Evolutionary conservation across 2,329 filamentous ascomycete species (phyloP).

Genomic region (Verticillium isaacii): DNA sequence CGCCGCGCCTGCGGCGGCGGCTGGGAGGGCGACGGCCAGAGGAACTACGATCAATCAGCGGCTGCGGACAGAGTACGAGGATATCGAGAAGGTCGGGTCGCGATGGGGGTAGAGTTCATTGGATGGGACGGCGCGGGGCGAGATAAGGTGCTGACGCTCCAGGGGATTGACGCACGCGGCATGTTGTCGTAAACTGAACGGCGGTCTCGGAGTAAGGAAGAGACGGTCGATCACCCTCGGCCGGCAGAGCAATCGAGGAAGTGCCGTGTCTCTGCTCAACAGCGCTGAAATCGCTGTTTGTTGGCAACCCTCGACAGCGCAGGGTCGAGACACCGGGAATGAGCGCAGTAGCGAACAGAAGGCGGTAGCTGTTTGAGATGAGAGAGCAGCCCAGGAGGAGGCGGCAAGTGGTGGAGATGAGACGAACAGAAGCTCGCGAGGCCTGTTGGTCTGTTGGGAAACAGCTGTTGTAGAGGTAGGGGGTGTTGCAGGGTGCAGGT

Average conservation of each 20-base stretch:
- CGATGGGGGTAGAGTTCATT: not conserved
- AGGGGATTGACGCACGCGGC: not conserved
- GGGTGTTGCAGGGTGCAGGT: not conserved
- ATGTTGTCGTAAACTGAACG: not conserved
- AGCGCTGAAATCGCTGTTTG: not conserved
- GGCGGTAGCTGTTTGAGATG: not conserved
- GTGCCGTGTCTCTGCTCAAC: not conserved
- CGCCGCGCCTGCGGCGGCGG: conserved; percentile 61
- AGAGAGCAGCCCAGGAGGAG: not conserved
- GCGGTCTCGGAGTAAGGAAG: not conserved
- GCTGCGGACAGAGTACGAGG: not conserved
- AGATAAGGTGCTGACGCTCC: not conserved
- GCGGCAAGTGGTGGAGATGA: not conserved
- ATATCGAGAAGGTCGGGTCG: not conserved
- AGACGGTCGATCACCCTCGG: not conserved
- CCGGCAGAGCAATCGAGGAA: not conserved
- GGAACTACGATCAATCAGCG: conserved; percentile 36
- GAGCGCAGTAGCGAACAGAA: not conserved
- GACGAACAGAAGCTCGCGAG: not conserved
- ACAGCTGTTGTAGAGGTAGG: not conserved
- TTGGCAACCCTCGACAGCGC: not conserved
- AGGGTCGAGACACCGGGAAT: not conserved
- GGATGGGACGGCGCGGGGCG: not conserved
- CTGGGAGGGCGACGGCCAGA: conserved; percentile 51
- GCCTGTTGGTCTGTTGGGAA: not conserved